Base-by-base conservation (phyloP, 2,329 filamentous ascomycete species). In the Fusarium sp. region DNA sequence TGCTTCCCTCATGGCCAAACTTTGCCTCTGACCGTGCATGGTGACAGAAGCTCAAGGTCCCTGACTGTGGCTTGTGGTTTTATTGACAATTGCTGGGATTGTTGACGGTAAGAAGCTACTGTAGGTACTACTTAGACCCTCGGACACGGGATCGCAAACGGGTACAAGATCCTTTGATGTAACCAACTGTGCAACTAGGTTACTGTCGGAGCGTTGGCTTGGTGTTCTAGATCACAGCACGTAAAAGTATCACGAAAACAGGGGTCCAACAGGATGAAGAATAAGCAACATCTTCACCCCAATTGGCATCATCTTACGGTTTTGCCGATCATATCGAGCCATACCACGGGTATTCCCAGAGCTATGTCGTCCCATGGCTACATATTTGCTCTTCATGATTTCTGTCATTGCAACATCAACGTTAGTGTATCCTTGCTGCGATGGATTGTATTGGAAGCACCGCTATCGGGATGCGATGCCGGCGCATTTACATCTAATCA, bases 351-450 rank as follows among this genome's bases (percentile, higher is more conserved):
- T 57, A 67, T 45, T 70, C 45, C 60, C 56, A 72, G 57, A 56
- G 40, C 44, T 37, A 45, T 55, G 66, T 75, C 73, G 71, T 75
- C 65, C 63, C 73, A 75, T 70, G 33, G 42, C 45, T 71, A 69
- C 73, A 75, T 71, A 75, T 63, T 13, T 55, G 57, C 64, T 70
- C 49, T 73, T 18, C 45, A 70, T 67, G 26, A 38, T 54, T 49
- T 59, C 41, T 42, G 41, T 37, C 37, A 41, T 27, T 72, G 60
- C 27, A 62, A 63, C 69, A 64, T 27, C 33, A 46, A 69, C 55
- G 50, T 38, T 44, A 45, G 55, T 57, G 62, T 67, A 26, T 40
- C 37, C 27, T 42, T 58, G 46, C 71, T 42, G 40, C 41, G 44
- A 60, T 56, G 40, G 27, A 26, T 65, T 13, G 33, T 33, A 42